A percentile compares a stretch with the other conserved stretches of the same genome.
phyloP scores from a whole-genome alignment of 1,284 basidiomycete species.

The Testicularia cyperi region DNA sequence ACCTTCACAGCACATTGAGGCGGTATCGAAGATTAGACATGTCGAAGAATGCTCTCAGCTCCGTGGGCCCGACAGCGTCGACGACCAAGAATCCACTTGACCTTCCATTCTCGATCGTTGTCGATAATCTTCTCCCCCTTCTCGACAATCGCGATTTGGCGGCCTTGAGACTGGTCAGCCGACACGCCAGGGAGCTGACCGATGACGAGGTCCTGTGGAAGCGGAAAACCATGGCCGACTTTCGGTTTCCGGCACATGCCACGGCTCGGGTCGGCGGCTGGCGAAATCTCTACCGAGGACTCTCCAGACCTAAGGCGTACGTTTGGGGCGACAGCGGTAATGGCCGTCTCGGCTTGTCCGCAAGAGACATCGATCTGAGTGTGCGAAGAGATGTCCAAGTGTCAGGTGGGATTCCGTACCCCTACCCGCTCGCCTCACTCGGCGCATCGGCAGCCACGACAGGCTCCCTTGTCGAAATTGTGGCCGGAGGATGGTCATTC shows the following conservation, averaged over 20 bases:
- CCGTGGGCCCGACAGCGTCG: too few relatives aligned
- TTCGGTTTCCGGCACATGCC: constrained; percentile 30
- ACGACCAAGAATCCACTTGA: too few relatives aligned
- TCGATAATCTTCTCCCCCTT: constrained; percentile 22
- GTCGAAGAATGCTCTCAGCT: too few relatives aligned
- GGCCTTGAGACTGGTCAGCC: constrained; percentile 10
- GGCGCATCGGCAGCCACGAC: neutral
- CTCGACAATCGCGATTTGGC: constrained; percentile 20
- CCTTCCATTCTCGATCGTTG: constrained; percentile 16
- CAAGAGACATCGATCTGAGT: neutral
- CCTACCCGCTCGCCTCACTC: constrained; percentile 3
- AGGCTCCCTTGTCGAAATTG: constrained; percentile 17
- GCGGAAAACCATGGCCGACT: constrained; percentile 26
- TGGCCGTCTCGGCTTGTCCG: constrained; percentile 16
- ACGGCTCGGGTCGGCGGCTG: constrained; percentile 28
- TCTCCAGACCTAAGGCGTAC: constrained; percentile 21
- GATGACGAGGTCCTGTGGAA: constrained; percentile 38
- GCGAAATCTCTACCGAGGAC: constrained; percentile 32
- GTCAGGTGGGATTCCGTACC: constrained; percentile 23
- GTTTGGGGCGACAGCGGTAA: constrained; percentile 30
- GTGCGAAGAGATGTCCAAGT: neutral
- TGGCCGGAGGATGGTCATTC: constrained; percentile 42
- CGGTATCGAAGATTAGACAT: too few relatives aligned
- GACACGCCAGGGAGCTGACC: constrained; percentile 4
- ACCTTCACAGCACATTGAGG: too few relatives aligned